These are phyloP conservation scores for Syncephalastrum sp. DNA, from an alignment of 371 early-diverging fungal species.

Conservation along the genomic window DNA sequence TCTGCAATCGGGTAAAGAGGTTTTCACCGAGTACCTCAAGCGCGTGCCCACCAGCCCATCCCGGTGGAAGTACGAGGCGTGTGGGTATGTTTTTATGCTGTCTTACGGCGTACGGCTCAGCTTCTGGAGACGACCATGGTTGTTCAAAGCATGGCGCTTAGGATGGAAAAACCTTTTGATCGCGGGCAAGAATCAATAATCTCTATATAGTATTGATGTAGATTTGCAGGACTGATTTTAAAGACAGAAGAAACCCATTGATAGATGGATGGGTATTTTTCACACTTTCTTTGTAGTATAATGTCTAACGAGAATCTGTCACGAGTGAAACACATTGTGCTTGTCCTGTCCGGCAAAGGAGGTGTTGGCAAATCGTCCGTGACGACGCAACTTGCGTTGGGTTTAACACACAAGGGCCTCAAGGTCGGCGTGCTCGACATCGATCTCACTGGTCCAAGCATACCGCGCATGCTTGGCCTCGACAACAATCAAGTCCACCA, in stretches of 20 bases:
- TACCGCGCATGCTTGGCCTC: slow-evolving; percentile 80
- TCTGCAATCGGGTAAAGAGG: too few relatives aligned
- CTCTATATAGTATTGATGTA: background rate
- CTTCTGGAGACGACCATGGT: too few relatives aligned
- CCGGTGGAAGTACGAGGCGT: too few relatives aligned
- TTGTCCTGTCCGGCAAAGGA: slow-evolving; percentile 94
- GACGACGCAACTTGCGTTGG: slow-evolving; percentile 64
- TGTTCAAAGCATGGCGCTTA: too few relatives aligned
- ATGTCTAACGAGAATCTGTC: slow-evolving; percentile 38
- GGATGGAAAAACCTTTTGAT: too few relatives aligned
- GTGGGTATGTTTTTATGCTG: too few relatives aligned
- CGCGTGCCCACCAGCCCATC: too few relatives aligned
- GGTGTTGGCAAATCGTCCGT: slow-evolving; percentile 92
- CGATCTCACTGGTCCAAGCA: slow-evolving; percentile 95
- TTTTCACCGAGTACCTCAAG: too few relatives aligned
- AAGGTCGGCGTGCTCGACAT: slow-evolving; percentile 89
- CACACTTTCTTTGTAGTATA: background rate
- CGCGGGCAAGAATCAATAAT: too few relatives aligned
- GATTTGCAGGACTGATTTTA: background rate
- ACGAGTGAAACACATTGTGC: slow-evolving; percentile 67
- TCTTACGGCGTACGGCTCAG: too few relatives aligned
- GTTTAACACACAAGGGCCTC: slow-evolving; percentile 50
- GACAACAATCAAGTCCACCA: slow-evolving; percentile 80
- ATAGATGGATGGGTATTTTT: background rate
- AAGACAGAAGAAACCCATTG: background rate